Evolutionary conservation across 805 yeast species (phyloP), one percentile per base, ranked within the genome.

Genomic region (baker's yeast (Saccharomyces cerevisiae)): DNA sequence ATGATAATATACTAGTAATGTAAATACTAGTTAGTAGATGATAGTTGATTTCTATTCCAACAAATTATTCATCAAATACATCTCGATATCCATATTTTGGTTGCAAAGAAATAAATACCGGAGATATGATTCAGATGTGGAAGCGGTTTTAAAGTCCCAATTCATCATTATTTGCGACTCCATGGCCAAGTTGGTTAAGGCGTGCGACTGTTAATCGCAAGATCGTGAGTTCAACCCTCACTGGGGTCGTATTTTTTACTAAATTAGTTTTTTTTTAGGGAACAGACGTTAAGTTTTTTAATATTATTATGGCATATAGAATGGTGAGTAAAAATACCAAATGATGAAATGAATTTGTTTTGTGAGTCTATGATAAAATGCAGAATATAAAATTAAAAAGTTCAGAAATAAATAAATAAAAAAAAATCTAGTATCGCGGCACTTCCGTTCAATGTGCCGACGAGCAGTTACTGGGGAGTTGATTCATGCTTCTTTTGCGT

Each of bases 141-240:
- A n/a, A n/a, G n/a, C n/a, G n/a, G n/a, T n/a, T n/a, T n/a, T n/a
- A n/a, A n/a, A n/a, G n/a, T n/a, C n/a, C n/a, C n/a, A n/a, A n/a
- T n/a, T n/a, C n/a, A n/a, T n/a, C n/a, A n/a, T 27, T 56, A 41
- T 26, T 57, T 46, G 52, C 50, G 43, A 26, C 48, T 53, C 47
- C 47, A 47, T 21, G 56, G 47, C 32, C 50, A 47, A 76, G 79
- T 70, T 75, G 78, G 79, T 70, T 74, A 75, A 76, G 79, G 79
- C 79, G 77, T 74, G 78, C 78, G 78, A 74, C 78, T 76, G 79
- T 76, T 76, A 76, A 76, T 76, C 80, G 79, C 79, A 76, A 76
- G 80, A 76, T 73, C 80, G 79, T 65, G 79, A 76, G 79, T 76
- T 76, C 79, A 70, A 76, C 69, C 79, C 79, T 76, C 79, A 65